phyloP scores from a whole-genome alignment of 257 asterid genomes.

The Nicotiana tabacum region DNA sequence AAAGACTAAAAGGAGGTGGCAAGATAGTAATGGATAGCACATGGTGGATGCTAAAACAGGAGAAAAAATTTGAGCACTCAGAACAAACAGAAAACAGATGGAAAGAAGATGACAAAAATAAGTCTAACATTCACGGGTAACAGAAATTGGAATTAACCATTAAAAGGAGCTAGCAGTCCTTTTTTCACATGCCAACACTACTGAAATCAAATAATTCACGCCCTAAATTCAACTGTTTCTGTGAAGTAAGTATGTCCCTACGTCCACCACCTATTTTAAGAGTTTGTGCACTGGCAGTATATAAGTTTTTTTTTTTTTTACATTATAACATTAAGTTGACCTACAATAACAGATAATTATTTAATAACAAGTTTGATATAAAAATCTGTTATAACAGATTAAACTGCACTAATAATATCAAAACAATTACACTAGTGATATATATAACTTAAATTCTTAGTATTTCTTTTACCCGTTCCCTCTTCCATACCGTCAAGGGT shows the following conservation, averaged over 20 bases:
- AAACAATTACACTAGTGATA: neutral
- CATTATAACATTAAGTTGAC: too few relatives aligned
- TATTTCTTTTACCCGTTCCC: neutral
- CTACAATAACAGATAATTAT: too few relatives aligned
- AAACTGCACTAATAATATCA: neutral
- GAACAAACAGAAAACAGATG: constrained; percentile 24
- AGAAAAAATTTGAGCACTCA: neutral
- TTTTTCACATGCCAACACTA: constrained; percentile 42
- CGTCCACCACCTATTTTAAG: neutral
- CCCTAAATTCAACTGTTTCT: constrained; percentile 17
- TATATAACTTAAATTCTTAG: neutral
- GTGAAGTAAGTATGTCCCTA: constrained; percentile 15
- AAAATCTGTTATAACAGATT: neutral
- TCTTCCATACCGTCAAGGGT: neutral
- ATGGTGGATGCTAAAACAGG: constrained; percentile 19
- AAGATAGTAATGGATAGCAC: constrained; percentile 27
- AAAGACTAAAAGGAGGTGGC: neutral
- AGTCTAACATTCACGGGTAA: constrained; percentile 63
- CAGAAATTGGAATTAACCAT: constrained; percentile 37
- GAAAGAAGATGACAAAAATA: constrained; percentile 50
- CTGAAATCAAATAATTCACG: constrained; percentile 27
- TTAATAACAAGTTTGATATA: too few relatives aligned
- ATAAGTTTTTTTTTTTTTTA: too few relatives aligned
- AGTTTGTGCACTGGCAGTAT: neutral
- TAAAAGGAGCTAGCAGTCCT: constrained; percentile 15